Percentiles rank a stretch among this genome's conserved stretches.
These are phyloP conservation scores for Aaosphaeria arxii DNA, from an alignment of 2,329 filamentous ascomycete species.

Conservation along the genomic window DNA sequence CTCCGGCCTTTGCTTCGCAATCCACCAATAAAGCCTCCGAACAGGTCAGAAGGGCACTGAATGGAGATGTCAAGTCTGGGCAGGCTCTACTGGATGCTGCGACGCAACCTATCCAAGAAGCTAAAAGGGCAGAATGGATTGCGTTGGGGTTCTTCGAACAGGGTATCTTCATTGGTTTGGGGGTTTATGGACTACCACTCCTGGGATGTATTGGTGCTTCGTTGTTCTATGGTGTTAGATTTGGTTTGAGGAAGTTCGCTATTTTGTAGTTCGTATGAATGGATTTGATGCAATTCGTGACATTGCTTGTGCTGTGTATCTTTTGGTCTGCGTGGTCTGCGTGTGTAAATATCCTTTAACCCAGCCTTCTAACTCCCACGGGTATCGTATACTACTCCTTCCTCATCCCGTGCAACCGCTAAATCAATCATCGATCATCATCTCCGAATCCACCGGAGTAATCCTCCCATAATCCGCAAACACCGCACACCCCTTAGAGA, in stretches of 20 bases:
- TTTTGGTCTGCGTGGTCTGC: too few relatives aligned
- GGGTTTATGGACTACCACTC: conserved; percentile 29
- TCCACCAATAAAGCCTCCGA: conserved; percentile 5
- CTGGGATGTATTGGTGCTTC: conserved; percentile 24
- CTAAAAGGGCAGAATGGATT: conserved; percentile 32
- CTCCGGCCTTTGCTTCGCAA: conserved; percentile 12
- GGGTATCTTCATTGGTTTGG: conserved; percentile 35
- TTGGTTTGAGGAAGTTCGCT: conserved; percentile 13
- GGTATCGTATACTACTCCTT: too few relatives aligned
- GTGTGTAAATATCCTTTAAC: too few relatives aligned
- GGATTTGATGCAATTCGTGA: too few relatives aligned
- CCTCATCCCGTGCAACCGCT: too few relatives aligned
- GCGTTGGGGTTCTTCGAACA: conserved; percentile 37
- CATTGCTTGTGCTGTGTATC: too few relatives aligned
- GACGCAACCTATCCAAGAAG: conserved; percentile 24
- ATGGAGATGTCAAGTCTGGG: not conserved
- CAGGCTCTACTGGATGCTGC: conserved; percentile 17
- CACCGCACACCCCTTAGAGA: too few relatives aligned
- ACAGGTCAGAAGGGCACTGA: conserved; percentile 4
- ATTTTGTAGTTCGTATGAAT: too few relatives aligned
- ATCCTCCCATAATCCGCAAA: too few relatives aligned
- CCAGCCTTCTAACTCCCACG: too few relatives aligned
- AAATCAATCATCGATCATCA: too few relatives aligned
- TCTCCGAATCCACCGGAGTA: too few relatives aligned
- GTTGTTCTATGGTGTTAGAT: conserved; percentile 22